Conservation (phyloP, 495 filamentous ascomycete genomes). For the Xylaria flabelliformis region DNA sequence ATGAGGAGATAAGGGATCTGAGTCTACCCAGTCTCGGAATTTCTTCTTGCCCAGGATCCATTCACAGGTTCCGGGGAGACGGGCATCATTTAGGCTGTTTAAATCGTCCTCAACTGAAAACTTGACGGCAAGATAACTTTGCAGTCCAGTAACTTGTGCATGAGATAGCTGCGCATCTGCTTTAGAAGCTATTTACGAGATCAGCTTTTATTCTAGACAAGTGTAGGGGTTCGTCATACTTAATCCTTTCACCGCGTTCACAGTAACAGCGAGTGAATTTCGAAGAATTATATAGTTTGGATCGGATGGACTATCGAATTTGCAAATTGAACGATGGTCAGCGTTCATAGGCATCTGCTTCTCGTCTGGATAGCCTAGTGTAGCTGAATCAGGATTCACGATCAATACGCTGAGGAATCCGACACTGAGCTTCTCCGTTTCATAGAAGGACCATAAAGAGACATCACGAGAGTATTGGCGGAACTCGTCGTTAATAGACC, state of each 20-base stretch:
- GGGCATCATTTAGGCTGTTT: no score
- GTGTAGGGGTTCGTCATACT: no score
- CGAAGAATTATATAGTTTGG: slow-evolving; percentile 26
- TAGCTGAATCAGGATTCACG: slow-evolving; percentile 49
- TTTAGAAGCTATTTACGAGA: no score
- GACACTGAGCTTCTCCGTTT: slow-evolving; percentile 28
- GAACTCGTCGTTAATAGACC: slow-evolving; percentile 38
- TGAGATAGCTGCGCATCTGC: background rate
- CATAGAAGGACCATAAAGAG: slow-evolving; percentile 42
- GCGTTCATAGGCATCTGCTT: slow-evolving; percentile 43
- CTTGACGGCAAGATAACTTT: no score
- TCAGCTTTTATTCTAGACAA: no score
- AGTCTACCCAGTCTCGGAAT: no score
- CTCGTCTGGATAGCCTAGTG: slow-evolving; percentile 47
- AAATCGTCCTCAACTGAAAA: no score
- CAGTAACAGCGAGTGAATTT: slow-evolving; percentile 9
- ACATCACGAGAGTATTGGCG: slow-evolving; percentile 36
- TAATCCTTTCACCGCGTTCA: background rate
- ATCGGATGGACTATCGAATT: slow-evolving; percentile 18
- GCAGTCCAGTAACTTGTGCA: no score
- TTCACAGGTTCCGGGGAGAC: no score
- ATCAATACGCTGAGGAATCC: slow-evolving; percentile 21
- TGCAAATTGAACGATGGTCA: slow-evolving; percentile 41
- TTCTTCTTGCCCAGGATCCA: no score
- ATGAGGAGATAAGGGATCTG: no score